Conservation (phyloP, 2,329 filamentous ascomycete genomes). For the Reticulascus tulasneorum region DNA sequence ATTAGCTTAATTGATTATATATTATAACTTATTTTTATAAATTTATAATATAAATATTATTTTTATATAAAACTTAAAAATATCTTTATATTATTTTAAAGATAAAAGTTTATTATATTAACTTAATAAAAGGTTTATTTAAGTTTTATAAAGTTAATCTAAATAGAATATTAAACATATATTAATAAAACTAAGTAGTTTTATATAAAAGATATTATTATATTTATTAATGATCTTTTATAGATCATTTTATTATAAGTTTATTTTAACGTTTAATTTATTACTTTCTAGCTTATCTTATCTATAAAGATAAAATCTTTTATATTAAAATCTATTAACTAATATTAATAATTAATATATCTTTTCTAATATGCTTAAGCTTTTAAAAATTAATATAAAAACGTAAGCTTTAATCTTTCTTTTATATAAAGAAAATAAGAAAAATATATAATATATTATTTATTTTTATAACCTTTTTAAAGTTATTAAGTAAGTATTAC, state of each 20-base stretch:
- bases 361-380: neutral
- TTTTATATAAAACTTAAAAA: neutral
- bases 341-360: neutral
- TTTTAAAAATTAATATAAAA: neutral
- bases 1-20: neutral
- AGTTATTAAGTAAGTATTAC: too few species aligned
- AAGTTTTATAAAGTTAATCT: neutral
- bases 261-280: neutral
- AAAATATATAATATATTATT: neutral
- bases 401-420: neutral
- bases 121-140: neutral
- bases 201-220: too few species aligned
- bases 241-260: neutral
- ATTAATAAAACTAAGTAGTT: too few species aligned
- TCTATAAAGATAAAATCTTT: conserved; percentile 1
- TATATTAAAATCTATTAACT: too few species aligned
- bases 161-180: neutral
- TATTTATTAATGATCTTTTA: neutral
- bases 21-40: neutral
- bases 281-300: neutral
- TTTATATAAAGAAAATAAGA: neutral
- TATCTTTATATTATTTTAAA: neutral
- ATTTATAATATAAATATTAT: neutral
- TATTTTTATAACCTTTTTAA: neutral
- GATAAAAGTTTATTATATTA: neutral